These are phyloP conservation scores for Monosporozyma servazzii DNA, from an alignment of 805 yeast species.

Conservation along the genomic window DNA sequence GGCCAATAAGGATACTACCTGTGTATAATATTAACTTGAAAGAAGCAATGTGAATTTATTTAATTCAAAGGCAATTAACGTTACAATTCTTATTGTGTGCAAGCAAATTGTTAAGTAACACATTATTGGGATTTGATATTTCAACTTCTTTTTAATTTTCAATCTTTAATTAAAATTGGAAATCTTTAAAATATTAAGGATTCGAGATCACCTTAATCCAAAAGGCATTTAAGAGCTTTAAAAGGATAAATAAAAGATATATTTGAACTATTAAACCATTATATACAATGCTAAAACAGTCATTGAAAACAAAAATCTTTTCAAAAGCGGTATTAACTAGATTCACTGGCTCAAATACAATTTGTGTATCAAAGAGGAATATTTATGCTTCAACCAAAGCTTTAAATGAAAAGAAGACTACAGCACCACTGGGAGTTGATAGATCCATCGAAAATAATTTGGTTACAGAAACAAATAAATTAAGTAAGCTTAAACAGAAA, in stretches of 20 bases:
- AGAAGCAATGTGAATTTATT: too few species aligned
- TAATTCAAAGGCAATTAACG: neutral
- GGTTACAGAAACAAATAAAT: conserved; percentile 55
- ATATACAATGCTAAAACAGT: neutral
- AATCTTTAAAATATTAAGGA: neutral
- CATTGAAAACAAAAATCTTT: neutral
- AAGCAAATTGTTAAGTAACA: neutral
- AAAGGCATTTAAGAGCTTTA: neutral
- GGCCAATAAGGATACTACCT: too few species aligned
- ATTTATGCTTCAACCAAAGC: neutral
- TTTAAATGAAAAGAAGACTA: neutral
- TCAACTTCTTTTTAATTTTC: neutral
- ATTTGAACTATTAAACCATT: neutral
- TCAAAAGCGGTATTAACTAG: neutral
- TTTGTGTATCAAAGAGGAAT: neutral
- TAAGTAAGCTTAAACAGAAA: conserved; percentile 57
- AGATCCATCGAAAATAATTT: conserved; percentile 43
- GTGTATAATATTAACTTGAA: too few species aligned
- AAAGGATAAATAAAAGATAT: too few species aligned
- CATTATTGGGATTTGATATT: neutral
- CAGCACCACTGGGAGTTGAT: conserved; percentile 22
- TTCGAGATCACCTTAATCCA: neutral
- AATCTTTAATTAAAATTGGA: neutral
- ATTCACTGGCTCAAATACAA: neutral
- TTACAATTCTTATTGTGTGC: neutral